These are phyloP conservation scores for Heterobasidion irregulare DNA, from an alignment of 1,284 basidiomycete genomes.

Conservation along the genomic window DNA sequence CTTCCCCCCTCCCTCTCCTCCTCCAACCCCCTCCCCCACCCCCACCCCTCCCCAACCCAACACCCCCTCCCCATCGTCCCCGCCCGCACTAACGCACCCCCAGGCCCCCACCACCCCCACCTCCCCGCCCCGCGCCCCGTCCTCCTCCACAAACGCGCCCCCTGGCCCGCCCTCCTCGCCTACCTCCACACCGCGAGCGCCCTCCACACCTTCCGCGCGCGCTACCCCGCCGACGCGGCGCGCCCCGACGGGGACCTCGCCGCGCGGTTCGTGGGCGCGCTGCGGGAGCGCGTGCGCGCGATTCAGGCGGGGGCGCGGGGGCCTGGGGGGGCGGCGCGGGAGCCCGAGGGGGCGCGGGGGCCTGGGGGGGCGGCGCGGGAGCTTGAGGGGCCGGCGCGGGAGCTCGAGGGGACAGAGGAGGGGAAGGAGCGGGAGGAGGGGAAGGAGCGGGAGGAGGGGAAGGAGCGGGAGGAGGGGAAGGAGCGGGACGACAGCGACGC, in stretches of 20 bases:
- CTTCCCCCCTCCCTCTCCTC: not conserved
- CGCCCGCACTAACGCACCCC: too few species aligned
- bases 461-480: constrained; percentile 19
- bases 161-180: constrained; percentile 53
- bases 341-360: too few species aligned
- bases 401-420: too few species aligned
- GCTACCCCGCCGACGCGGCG: constrained; percentile 49
- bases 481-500: constrained; percentile 32
- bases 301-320: constrained; percentile 51
- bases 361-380: too few species aligned
- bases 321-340: constrained; percentile 14
- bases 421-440: constrained; percentile 26
- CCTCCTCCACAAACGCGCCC: constrained; percentile 53
- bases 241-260: constrained; percentile 52
- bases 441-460: constrained; percentile 28
- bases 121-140: constrained; percentile 39
- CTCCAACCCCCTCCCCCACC: not conserved
- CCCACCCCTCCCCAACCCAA: too few species aligned
- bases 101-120: constrained; percentile 32
- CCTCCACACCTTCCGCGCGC: constrained; percentile 62
- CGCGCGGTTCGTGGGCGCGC: constrained; percentile 46
- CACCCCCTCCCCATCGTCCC: not conserved
- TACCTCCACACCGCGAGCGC: constrained; percentile 74
- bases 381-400: too few species aligned
- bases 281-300: constrained; percentile 40